Base-by-base conservation (phyloP, 2,329 filamentous ascomycete species). In the Sarocladium oryzae region DNA sequence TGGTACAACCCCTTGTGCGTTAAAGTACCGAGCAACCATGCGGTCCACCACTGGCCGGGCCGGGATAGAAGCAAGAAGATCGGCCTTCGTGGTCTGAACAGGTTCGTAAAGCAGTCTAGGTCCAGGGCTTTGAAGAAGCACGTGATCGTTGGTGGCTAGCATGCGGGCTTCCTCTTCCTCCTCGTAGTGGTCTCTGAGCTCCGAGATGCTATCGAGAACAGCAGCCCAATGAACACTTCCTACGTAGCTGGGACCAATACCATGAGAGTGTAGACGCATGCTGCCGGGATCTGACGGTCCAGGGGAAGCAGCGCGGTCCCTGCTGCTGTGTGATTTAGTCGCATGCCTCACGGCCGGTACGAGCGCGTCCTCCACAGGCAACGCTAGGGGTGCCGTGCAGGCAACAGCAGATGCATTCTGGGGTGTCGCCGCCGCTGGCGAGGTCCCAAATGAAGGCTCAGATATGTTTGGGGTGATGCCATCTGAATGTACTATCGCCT, bases 191-290 rank as follows among this genome's bases (percentile, higher is more conserved):
- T 68, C 61, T 48, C 63, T 69, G 2, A 73, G 57, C 4, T 72
- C 68, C 2, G 68, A 60, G 21, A 73, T 71, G 26, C 62, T 60
- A 30, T 72, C 67, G 3, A 73, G 57, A 2, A 73, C 61, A 13
- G 70, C 66, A 7, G 65, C 61, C 69, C 70, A 73, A 51, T 73
- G 71, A 7, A 59, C 61, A 20, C 64, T 58, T 18, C 61, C 56
- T 10, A 70, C 65, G 30, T 73, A 74, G 26, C 54, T 56, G 1
- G 57, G 54, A 1, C 57, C 66, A 40, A 49, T 56, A 30, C 28
- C 28, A 7, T 7, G 28, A 7, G 28, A 30, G 28, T 30, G 28
- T 13, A 49, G 51, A 16, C 23, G 58, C 51, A 72, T 60, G 40
- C 58, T 69, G 0, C 66, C 66, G 18, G 54, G 57, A 3, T 69